Conservation (phyloP, 2,329 filamentous ascomycete species). For the Mariannaea sp. region DNA sequence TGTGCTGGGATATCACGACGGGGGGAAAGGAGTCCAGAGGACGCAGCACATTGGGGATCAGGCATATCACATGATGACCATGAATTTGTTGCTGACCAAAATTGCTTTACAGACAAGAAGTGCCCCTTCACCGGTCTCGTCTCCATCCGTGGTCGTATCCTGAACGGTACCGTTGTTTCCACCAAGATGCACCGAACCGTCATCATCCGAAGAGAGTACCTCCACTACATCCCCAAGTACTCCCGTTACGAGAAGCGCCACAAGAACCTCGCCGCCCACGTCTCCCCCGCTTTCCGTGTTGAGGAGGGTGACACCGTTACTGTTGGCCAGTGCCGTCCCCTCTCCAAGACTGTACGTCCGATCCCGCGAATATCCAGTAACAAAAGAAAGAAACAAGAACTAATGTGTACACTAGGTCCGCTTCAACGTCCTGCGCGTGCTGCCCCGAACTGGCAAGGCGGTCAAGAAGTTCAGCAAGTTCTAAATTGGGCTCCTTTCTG, state of each 20-base stretch:
- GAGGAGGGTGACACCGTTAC: conserved; percentile 99
- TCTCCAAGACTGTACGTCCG: conserved; percentile 95
- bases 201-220: conserved; percentile 99
- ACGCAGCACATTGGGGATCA: neutral
- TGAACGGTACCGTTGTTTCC: conserved; percentile 97
- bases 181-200: conserved; percentile 99
- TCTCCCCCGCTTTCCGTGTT: conserved; percentile 99
- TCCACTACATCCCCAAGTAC: conserved; percentile 99
- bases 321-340: conserved; percentile 98
- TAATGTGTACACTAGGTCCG: conserved; percentile 68
- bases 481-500: conserved; percentile 66
- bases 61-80: neutral
- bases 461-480: conserved; percentile 99
- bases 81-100: conserved; percentile 33
- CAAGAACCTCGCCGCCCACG: conserved; percentile 99
- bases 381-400: conserved; percentile 1
- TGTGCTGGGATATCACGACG: neutral
- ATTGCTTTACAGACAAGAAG: conserved; percentile 84
- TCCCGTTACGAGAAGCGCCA: conserved; percentile 99
- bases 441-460: conserved; percentile 94
- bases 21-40: neutral
- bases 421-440: conserved; percentile 99
- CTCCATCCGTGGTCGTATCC: conserved; percentile 99
- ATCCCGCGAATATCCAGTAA: neutral
- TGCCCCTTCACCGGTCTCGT: conserved; percentile 99